phyloP scores from a whole-genome alignment of 176 grass and related monocot genomes.

The Oryza meyeriana region DNA sequence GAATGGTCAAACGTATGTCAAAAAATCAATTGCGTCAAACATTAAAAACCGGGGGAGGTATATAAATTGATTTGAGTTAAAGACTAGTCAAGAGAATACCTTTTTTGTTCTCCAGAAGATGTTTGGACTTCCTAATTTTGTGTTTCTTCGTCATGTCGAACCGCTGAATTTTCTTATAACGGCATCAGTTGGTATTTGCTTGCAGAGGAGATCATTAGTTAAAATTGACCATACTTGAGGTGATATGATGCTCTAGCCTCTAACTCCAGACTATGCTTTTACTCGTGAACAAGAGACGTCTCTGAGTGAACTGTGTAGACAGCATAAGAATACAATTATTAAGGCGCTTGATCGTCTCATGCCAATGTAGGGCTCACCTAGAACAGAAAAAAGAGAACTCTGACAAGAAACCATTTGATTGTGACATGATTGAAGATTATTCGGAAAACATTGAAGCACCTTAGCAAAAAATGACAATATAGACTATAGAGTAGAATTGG shows the following conservation, averaged over 20 bases:
- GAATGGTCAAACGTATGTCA: no score
- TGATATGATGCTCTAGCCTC: not conserved
- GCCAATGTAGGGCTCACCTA: not conserved
- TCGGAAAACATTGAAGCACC: not conserved
- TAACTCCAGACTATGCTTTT: constrained; percentile 9
- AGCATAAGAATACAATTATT: not conserved
- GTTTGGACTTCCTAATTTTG: constrained; percentile 51
- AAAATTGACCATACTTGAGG: constrained; percentile 19
- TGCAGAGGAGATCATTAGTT: constrained; percentile 11
- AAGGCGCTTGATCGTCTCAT: not conserved
- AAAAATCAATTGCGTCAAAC: no score
- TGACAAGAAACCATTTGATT: not conserved
- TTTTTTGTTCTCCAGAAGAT: constrained; percentile 71
- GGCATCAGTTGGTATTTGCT: not conserved
- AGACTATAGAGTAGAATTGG: not conserved
- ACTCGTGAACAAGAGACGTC: not conserved
- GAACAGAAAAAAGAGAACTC: not conserved
- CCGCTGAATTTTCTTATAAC: not conserved
- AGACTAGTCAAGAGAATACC: constrained; percentile 38
- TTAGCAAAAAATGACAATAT: not conserved
- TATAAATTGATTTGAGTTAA: constrained; percentile 1
- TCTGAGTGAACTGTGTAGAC: not conserved
- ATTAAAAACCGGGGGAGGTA: no score
- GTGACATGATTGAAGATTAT: constrained; percentile 11
- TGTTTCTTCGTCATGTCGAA: constrained; percentile 67